Base-by-base conservation (phyloP, 148 eudicot genomes). In the Vaccinium macrocarpon region DNA sequence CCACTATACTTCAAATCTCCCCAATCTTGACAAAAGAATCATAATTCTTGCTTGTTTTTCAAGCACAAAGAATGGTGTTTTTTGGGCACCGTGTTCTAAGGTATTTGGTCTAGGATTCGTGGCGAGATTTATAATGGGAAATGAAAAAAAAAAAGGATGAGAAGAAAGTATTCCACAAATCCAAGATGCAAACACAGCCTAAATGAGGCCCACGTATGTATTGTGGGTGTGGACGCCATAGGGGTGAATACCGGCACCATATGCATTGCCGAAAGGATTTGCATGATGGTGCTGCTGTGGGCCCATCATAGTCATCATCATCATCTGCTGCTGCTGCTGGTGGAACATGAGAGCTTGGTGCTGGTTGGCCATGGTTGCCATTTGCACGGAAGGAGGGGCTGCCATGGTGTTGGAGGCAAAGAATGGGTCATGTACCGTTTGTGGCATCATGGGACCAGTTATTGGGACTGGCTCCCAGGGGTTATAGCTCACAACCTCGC, bases 351-450 rank as follows among this genome's bases (percentile, higher is more conserved):
- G 90, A 76, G 92, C 90, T 85, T 91, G 95, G 79, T 95, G 98
- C 66, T 93, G 99, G 83, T 88, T 87, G 81, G 87, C 87, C 95
- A 93, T 93, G 87, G 92, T 87, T 46, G 93, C 92, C 98, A 97
- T 97, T 83, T 93, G 97, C 51, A 95, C 90, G 15, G 91, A 76
- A 70, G 82, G 88, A 32, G 91, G 93, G 57, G 96, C 90, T 13
- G 89, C 94, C 68, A 95, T 78, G 0, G 82, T 73, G 57, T 92
- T 93, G 75, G 99, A 95, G 25, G 57, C 75, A 9, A 46, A 81
- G 59, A 81, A 81, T 15, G 83, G 83, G 23, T 90, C 92, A 14
- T 87, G 96, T 81, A 87, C 78, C 0, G 85, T 84, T 80, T 84
- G 93, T 35, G 86, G 91, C 93, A 90, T 91, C 92, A 91, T 89